Conservation (phyloP, 257 asterid genomes). For the Coffea canephora region DNA sequence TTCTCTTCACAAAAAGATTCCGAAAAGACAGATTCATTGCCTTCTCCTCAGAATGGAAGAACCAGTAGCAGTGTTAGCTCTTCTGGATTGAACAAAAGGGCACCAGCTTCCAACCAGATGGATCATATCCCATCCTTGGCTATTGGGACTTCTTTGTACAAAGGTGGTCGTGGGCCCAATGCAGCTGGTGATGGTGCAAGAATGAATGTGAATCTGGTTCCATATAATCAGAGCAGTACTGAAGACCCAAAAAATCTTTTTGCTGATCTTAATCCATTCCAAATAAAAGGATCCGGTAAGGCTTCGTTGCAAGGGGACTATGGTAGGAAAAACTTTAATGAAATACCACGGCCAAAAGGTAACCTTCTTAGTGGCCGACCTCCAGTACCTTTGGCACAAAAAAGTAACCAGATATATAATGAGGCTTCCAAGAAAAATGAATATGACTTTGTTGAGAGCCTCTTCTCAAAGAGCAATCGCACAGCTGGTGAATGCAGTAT, state of each 20-base stretch:
- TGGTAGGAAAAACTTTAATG: conserved; percentile 48
- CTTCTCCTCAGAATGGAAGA: conserved; percentile 36
- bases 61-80: conserved; percentile 54
- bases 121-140: conserved; percentile 55
- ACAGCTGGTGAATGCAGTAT: conserved; percentile 41
- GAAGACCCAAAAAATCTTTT: conserved; percentile 82
- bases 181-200: conserved; percentile 60
- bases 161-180: conserved; percentile 79
- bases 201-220: conserved; percentile 68
- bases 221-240: conserved; percentile 51
- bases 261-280: conserved; percentile 97
- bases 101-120: conserved; percentile 46
- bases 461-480: conserved; percentile 37
- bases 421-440: conserved; percentile 57
- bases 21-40: conserved; percentile 42
- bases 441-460: conserved; percentile 38
- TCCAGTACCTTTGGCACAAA: conserved; percentile 73
- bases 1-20: conserved; percentile 33
- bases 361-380: conserved; percentile 47
- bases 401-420: conserved; percentile 59
- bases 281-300: conserved; percentile 69
- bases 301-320: conserved; percentile 45
- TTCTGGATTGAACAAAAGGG: conserved; percentile 47
- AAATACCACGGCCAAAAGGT: conserved; percentile 49
- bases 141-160: conserved; percentile 57